Evolutionary conservation across 495 filamentous ascomycete species (phyloP), one percentile per base, ranked within the genome.

Genomic region (Sordaria brevicollis): DNA sequence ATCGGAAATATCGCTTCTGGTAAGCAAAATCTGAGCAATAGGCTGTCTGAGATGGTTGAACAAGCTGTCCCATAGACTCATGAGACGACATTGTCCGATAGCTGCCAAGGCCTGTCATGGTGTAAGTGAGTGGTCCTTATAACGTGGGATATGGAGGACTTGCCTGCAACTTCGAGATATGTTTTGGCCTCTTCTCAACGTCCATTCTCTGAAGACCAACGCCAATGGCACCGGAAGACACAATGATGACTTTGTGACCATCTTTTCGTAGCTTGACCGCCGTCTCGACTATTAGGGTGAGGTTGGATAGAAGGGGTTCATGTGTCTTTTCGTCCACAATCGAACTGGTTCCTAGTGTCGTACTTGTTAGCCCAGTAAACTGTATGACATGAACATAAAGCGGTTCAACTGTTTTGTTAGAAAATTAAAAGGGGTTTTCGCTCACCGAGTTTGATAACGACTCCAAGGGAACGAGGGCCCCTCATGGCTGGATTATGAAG

Each of bases 281-380:
- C 5, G 96, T 97, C 79, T 98, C 93, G 38, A 97, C 95, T 73
- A 99, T 97, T 66, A 91, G 81, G 67, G 90, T 91, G 67, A 99
- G 81, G 69, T 93, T 96, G 9, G 93, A 96, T 25, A 98, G 85
- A 35, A 97, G 87, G n/a, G 96, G 96, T 72, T 97, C 91, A 80
- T 98, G 95, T n/a, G 91, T 97, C 74, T 89, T 92, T 77, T 99
- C 95, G 79, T 97, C 91, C 66, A 98, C 95, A 73, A 99, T 97
- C 15, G 95, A 99, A 81, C 93, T 97, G 31, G 95, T 97, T 72
- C 95, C 95, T 99, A 70, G 15, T 1, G 33, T 31, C 17, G 37
- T 19, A 15, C 7, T 2, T 49, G 68, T 71, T 37, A 73, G 68
- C 65, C 38, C 54, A 10, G 41, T 41, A 29, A 62, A 19, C 37